Evolutionary conservation across 306 rosid species (phyloP), one percentile per base, ranked within the genome.

Genomic region (Mucuna pruriens): DNA sequence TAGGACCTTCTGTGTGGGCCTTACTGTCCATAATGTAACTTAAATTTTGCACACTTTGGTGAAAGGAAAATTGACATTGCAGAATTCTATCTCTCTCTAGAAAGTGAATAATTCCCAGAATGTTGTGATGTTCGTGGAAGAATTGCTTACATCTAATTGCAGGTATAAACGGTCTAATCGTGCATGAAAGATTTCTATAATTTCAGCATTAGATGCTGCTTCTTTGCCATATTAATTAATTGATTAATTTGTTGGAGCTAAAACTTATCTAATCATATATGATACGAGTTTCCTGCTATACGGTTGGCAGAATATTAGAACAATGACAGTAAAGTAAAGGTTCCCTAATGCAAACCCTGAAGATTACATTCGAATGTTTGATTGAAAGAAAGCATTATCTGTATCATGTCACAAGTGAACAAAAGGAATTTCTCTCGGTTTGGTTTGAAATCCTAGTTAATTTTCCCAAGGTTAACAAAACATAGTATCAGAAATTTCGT

Each of bases 1-100:
- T 68, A 61, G 82, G 91, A 81, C 83, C 81, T 16, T 58, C 49
- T 34, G 79, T 83, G 51, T 62, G 85, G 74, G 61, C 80, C 79
- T 25, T 16, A 69, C 49, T 36, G 76, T 81, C 78, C 66, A 52
- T 62, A 61, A 55, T 88, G 82, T 85, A 83, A 80, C 80, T 77
- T 80, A 77, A 22, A 52, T 76, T 85, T 80, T 80, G 83, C 78
- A 77, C 60, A 77, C 66, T 80, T 83, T 45, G 51, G 46, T 79
- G 46, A 79, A 83, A 62, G 66, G 48, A 36, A 77, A 77, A 61
- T 75, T n/a, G 7, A 64, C 29, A 52, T 78, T 64, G 36, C 55
- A 80, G 51, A 80, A 36, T 6, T 17, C 40, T 79, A 9, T 20
- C 52, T 68, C 60, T 58, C 26, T 45, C 61, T 80, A 23, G 23